Base-by-base conservation (phyloP, 1,139 yeast species). In the Yamadazyma pseudoaaseri region DNA sequence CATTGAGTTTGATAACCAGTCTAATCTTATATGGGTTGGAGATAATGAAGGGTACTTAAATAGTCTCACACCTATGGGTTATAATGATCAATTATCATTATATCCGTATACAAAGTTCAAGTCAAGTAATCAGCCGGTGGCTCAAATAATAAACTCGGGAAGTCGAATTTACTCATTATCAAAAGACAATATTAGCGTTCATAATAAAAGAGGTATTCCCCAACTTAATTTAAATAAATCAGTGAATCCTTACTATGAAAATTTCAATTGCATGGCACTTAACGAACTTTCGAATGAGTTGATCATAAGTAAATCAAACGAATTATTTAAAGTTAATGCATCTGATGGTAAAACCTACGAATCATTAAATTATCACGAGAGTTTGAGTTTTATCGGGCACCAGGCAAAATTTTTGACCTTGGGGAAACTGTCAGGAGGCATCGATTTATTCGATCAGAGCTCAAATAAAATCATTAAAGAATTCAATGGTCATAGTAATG, bases 21-120 rank as follows among this genome's bases (percentile, higher is more conserved):
- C 81, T 39, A 92, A 89, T 48, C 63, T 90, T 29, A 54, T 90
- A 3, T 92, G 97, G 97, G 70, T 82, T 4, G 96, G 96, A n/a
- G 92, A 85, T 52, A 62, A 71, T 8, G 57, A 54, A 23, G 73
- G 72, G 8, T 56, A 49, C 40, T 42, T 67, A 4, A 49, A 60
- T 6, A 60, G 68, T 14, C 60, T 54, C 38, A 52, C 66, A 4
- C 58, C 58, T 3, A 12, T 38, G 5, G 22, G 16, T 9, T 38
- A 15, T 17, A 27, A 30, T 16, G 35, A 31, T 14, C 37, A 27
- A 9, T n/a, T 36, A 6, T 58, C 34, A 62, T 31, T 42, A 23
- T 62, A 58, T 32, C 70, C 76, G 2, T 77, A 77, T 45, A 66
- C 79, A 4, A 60, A 79, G 30, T 79, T 75, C 49, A 65, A 65